Base-by-base conservation (phyloP, 306 rosid species). In the Oemleria cerasiformis region DNA sequence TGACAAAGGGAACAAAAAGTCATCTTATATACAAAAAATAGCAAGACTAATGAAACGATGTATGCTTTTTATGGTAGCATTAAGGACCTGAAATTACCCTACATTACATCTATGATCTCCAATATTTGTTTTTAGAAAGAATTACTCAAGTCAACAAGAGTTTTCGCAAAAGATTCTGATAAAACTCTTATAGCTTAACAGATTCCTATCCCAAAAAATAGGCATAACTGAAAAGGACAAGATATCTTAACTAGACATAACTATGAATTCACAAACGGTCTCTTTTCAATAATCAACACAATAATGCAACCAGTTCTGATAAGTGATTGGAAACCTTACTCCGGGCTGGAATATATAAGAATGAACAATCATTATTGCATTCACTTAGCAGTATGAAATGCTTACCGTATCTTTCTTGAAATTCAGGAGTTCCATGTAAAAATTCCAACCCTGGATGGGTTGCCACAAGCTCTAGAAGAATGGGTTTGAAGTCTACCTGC, bases 341-440 rank as follows among this genome's bases (percentile, higher is more conserved):
- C 19, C 11, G 7, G 50, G 13, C 19, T 51, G n/a, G 20, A 67
- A 65, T 50, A 47, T 7, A 57, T 20, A 13, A 9, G 9, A 19
- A 9, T n/a, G 9, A 67, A 51, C 43, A 85, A 81, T 20, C 42
- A 65, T 30, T 25, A n/a, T 17, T 53, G n/a, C 14, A 42, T 5
- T 25, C 16, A 12, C 41, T 34, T 38, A 6, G n/a, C 50, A 54
- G 40, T 16, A 73, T 36, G 68, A 65, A 75, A 69, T 23, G 45
- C 91, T 75, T 80, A 94, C 98, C 98, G 55, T 91, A 94, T 94
- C 97, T 89, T 78, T 94, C 97, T 81, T 94, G 98, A 85, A 94
- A 94, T 80, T 94, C 98, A 45, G 97, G 98, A 70, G 98, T 91
- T 79, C 95, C 84, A 85, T 91, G 93, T 79, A 94, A 85, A 84